These are phyloP conservation scores for Colletotrichum tamarilloi DNA, from an alignment of 2,329 filamentous ascomycete species.

Conservation along the genomic window DNA sequence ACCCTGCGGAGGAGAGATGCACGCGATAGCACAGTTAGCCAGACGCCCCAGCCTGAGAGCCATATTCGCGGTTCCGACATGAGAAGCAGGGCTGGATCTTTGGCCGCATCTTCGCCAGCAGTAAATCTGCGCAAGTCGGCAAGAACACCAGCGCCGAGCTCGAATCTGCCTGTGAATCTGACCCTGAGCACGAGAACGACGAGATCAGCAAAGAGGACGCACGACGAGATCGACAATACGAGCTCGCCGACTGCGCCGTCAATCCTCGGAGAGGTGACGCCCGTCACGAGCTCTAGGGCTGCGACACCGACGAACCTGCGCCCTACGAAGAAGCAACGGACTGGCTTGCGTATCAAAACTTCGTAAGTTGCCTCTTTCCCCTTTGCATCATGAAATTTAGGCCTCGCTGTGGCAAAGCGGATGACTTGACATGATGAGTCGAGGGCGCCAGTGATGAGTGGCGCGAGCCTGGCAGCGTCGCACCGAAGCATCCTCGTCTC, in stretches of 20 bases:
- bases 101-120: constrained; percentile 41
- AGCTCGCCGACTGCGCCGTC: constrained; percentile 64
- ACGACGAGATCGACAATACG: constrained; percentile 65
- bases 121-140: constrained; percentile 30
- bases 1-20: constrained; percentile 51
- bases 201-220: constrained; percentile 63
- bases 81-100: constrained; percentile 38
- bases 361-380: constrained; percentile 65
- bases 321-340: constrained; percentile 69
- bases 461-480: constrained; percentile 19
- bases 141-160: constrained; percentile 27
- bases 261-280: constrained; percentile 59
- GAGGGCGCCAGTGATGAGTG: constrained; percentile 2
- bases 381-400: neutral
- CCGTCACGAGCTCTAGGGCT: constrained; percentile 66
- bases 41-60: constrained; percentile 48
- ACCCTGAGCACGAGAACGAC: constrained; percentile 51
- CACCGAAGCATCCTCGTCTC: constrained; percentile 23
- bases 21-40: constrained; percentile 52
- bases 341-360: constrained; percentile 73
- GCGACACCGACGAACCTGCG: constrained; percentile 68
- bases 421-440: constrained; percentile 21
- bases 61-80: constrained; percentile 45
- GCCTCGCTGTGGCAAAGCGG: neutral
- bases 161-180: neutral